Percentiles rank a stretch among this genome's conserved stretches.
These are phyloP conservation scores for Fusarium brachygibbosum DNA, from an alignment of 2,329 filamentous ascomycete genomes.

Conservation along the genomic window DNA sequence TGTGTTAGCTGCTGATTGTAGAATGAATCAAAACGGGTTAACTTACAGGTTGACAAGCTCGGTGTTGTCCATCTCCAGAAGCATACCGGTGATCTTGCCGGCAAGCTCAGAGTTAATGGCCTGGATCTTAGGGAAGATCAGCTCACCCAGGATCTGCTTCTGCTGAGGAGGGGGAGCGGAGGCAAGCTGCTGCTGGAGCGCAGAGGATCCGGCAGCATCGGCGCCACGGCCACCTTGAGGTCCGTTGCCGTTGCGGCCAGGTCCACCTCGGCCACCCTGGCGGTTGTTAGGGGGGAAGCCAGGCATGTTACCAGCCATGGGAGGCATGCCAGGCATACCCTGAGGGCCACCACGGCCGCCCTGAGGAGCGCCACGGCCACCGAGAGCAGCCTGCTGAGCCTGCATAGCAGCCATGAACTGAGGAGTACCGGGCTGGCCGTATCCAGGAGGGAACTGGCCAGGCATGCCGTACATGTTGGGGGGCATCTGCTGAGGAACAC, in stretches of 20 bases:
- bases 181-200: constrained; percentile 71
- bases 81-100: constrained; percentile 99
- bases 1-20: constrained; percentile 39
- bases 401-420: constrained; percentile 87
- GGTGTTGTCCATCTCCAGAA: constrained; percentile 97
- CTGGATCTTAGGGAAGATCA: constrained; percentile 98
- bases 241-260: constrained; percentile 60
- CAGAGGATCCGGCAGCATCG: constrained; percentile 50
- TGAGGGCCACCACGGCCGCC: constrained; percentile 73
- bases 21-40: background rate
- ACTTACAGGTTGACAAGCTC: constrained; percentile 97
- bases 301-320: constrained; percentile 66
- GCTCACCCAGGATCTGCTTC: constrained; percentile 98
- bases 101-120: constrained; percentile 94
- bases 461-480: constrained; percentile 88
- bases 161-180: constrained; percentile 78
- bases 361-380: constrained; percentile 74
- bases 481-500: constrained; percentile 86
- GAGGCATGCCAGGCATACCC: constrained; percentile 79
- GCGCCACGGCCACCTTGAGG: constrained; percentile 64
- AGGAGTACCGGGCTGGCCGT: constrained; percentile 83
- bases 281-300: constrained; percentile 70
- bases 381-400: constrained; percentile 73
- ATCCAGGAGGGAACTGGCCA: constrained; percentile 83
- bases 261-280: constrained; percentile 63